These are phyloP conservation scores for Phylloporus sp. DNA, from an alignment of 768 basidiomycete genomes.

Conservation along the genomic window DNA sequence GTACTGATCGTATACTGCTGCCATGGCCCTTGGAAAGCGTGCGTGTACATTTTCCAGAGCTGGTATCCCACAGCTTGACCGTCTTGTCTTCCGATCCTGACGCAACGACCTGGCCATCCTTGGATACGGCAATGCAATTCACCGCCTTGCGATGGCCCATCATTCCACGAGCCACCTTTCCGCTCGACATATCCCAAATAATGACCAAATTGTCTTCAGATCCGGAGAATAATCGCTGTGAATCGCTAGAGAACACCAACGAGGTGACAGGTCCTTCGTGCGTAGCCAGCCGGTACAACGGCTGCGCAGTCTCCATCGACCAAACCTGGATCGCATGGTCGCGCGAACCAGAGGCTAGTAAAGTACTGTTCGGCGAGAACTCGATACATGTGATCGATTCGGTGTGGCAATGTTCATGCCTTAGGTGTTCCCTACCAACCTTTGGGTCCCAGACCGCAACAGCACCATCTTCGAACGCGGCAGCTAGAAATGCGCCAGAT, in stretches of 20 bases:
- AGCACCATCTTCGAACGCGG: constrained; percentile 4
- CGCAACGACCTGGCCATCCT: constrained; percentile 5
- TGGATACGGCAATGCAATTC: neutral
- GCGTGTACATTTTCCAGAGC: constrained; percentile 10
- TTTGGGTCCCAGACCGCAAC: constrained; percentile 14
- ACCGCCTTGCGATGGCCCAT: constrained; percentile 15
- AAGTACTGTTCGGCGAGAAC: constrained; percentile 3
- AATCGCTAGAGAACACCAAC: constrained; percentile 22
- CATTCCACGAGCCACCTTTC: constrained; percentile 13
- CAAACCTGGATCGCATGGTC: constrained; percentile 18
- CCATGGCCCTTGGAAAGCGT: constrained; percentile 14
- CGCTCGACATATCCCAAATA: constrained; percentile 20
- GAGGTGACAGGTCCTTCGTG: constrained; percentile 19
- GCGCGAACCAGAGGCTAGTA: constrained; percentile 11
- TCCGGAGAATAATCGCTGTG: constrained; percentile 19
- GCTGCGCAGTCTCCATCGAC: constrained; percentile 15
- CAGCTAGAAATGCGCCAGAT: constrained; percentile 10
- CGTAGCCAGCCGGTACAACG: constrained; percentile 5
- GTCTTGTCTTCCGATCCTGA: constrained; percentile 26
- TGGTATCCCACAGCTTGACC: constrained; percentile 21
- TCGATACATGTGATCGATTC: constrained; percentile 9
- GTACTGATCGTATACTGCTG: constrained; percentile 10
- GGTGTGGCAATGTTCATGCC: constrained; percentile 1
- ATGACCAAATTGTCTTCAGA: constrained; percentile 21
- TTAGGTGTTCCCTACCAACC: constrained; percentile 10